Evolutionary conservation across 2,329 filamentous ascomycete species (phyloP).

Genomic region (Fusarium euwallaceae): DNA sequence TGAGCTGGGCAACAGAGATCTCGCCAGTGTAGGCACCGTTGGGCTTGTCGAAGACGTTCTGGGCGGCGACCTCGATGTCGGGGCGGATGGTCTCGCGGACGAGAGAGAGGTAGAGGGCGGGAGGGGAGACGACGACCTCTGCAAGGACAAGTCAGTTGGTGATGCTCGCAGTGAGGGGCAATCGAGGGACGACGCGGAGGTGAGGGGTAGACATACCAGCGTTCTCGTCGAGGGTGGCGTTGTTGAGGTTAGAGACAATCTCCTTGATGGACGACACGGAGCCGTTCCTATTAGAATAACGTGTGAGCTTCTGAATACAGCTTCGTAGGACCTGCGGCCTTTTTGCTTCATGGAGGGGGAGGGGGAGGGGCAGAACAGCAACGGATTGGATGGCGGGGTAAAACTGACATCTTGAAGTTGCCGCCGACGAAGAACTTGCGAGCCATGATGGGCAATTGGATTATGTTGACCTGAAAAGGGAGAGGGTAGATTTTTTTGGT

Average conservation of each 20-base stretch:
- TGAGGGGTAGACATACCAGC: conserved; percentile 67
- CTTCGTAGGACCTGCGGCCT: conserved; percentile 43
- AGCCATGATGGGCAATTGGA: conserved; percentile 76
- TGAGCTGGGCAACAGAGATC: conserved; percentile 91
- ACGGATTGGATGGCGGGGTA: conserved; percentile 45
- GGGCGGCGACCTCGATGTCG: conserved; percentile 87
- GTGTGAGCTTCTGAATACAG: conserved; percentile 29
- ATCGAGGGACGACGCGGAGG: neutral
- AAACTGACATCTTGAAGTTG: conserved; percentile 97
- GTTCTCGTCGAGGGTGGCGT: conserved; percentile 82
- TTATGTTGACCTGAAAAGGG: conserved; percentile 5
- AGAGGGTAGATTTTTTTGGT: neutral
- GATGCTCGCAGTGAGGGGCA: conserved; percentile 4
- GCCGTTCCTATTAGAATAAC: conserved; percentile 80
- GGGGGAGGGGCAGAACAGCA: conserved; percentile 32
- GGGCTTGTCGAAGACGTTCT: conserved; percentile 98
- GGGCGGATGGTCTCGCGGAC: conserved; percentile 82
- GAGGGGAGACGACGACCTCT: conserved; percentile 97
- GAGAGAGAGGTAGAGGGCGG: conserved; percentile 89
- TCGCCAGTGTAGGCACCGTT: conserved; percentile 98
- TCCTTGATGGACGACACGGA: conserved; percentile 88
- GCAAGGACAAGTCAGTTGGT: conserved; percentile 34
- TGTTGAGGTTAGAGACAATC: conserved; percentile 91
- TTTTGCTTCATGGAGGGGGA: conserved; percentile 43
- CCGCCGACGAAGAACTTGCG: conserved; percentile 98